Evolutionary conservation across 148 eudicot genomes (phyloP).

Genomic region (Oxyria digyna): DNA sequence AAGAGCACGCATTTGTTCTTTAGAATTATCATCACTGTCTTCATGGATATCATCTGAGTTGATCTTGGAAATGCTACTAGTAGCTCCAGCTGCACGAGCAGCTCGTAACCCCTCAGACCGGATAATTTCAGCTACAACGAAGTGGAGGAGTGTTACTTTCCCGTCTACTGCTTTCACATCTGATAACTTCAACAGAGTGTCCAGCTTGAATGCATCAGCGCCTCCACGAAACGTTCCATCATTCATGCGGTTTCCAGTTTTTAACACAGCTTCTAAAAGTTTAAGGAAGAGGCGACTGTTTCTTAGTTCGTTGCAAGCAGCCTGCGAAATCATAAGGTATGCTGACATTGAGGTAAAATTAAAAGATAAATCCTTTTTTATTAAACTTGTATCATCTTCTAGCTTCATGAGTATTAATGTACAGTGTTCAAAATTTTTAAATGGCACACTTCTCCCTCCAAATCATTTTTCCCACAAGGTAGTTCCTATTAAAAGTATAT

Average conservation of each 20-base stretch:
- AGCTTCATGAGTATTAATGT: not conserved
- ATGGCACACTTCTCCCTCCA: not conserved
- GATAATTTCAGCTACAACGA: slow-evolving; percentile 63
- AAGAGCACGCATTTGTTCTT: slow-evolving; percentile 44
- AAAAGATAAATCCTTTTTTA: not conserved
- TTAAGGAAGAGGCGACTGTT: slow-evolving; percentile 62
- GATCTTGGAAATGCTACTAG: slow-evolving; percentile 19
- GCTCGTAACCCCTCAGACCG: slow-evolving; percentile 73
- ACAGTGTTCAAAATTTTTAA: not conserved
- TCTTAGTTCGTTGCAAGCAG: slow-evolving; percentile 63
- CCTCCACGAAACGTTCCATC: slow-evolving; percentile 70
- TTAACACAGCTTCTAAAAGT: slow-evolving; percentile 75
- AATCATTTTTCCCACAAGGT: not conserved
- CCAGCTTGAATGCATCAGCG: slow-evolving; percentile 71
- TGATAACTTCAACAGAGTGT: slow-evolving; percentile 63
- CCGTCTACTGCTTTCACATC: slow-evolving; percentile 73
- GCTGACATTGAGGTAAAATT: not conserved
- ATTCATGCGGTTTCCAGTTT: slow-evolving; percentile 82
- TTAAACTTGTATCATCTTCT: not conserved
- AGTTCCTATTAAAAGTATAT: not conserved
- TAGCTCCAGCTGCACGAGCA: slow-evolving; percentile 38
- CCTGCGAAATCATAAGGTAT: slow-evolving; percentile 19
- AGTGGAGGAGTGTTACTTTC: slow-evolving; percentile 66
- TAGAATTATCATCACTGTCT: slow-evolving; percentile 26
- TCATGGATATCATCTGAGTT: slow-evolving; percentile 34